phyloP scores from a whole-genome alignment of 1,284 basidiomycete genomes.

The Cryptococcus depauperatus region DNA sequence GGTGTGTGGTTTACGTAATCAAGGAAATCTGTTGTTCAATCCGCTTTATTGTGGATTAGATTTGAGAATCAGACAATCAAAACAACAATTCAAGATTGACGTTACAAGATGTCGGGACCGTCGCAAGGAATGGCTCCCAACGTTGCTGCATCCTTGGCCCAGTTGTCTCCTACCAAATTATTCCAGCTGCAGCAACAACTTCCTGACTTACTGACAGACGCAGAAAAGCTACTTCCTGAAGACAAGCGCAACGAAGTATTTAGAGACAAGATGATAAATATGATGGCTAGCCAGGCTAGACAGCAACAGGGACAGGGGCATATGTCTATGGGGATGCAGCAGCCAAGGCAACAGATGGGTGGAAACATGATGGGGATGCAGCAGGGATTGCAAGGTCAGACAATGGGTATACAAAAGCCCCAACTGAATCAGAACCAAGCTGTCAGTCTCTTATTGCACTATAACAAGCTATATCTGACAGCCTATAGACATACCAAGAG shows the following conservation, averaged over 20 bases:
- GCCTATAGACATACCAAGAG: conserved; percentile 17
- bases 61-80: too few species aligned
- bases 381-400: conserved; percentile 1
- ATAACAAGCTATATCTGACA: background rate
- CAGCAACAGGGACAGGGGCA: conserved; percentile 7
- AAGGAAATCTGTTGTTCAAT: too few species aligned
- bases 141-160: conserved; percentile 1
- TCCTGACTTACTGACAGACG: conserved; percentile 24
- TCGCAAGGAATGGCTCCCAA: background rate
- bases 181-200: conserved; percentile 11
- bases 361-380: conserved; percentile 4
- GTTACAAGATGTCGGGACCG: conserved; percentile 1
- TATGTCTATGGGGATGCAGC: conserved; percentile 5
- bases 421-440: conserved; percentile 16
- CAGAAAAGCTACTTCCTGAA: conserved; percentile 26
- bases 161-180: conserved; percentile 6
- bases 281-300: conserved; percentile 10
- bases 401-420: conserved; percentile 6
- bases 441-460: conserved; percentile 6
- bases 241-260: conserved; percentile 15
- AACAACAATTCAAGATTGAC: too few species aligned
- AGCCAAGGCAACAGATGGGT: conserved; percentile 6
- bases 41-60: background rate
- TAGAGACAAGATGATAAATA: conserved; percentile 9
- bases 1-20: background rate